Evolutionary conservation across 2,329 filamentous ascomycete genomes (phyloP).

Genomic region (Tetracladium maxilliforme): DNA sequence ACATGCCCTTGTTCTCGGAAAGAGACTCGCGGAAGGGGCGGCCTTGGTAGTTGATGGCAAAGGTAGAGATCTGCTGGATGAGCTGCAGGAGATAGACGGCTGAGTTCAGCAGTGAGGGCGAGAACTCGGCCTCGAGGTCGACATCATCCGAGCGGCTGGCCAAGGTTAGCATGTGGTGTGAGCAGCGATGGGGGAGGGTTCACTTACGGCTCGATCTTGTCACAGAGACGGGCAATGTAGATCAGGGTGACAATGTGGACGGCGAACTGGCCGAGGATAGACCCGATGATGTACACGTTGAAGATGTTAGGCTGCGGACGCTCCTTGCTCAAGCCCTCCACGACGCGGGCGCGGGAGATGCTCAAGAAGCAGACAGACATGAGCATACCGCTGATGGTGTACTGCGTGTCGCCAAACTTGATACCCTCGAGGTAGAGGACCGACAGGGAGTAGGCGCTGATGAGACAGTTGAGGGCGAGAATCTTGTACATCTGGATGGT

Average conservation of each 20-base stretch:
- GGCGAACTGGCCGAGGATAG: conserved; percentile 91
- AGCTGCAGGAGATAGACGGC: conserved; percentile 94
- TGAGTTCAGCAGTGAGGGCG: conserved; percentile 86
- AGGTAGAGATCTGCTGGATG: conserved; percentile 97
- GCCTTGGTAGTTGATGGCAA: conserved; percentile 98
- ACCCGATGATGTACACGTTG: conserved; percentile 97
- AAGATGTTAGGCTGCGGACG: conserved; percentile 97
- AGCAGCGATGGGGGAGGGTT: background rate
- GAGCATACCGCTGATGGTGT: conserved; percentile 97
- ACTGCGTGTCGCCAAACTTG: conserved; percentile 97
- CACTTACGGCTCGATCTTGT: conserved; percentile 69
- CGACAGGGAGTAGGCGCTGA: conserved; percentile 92
- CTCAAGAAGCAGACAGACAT: conserved; percentile 99
- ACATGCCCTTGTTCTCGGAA: conserved; percentile 94
- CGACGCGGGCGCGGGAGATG: conserved; percentile 87
- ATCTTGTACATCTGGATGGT: conserved; percentile 99
- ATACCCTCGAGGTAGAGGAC: conserved; percentile 96
- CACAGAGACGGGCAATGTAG: conserved; percentile 83
- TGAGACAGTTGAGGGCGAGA: conserved; percentile 90
- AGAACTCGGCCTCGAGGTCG: conserved; percentile 89
- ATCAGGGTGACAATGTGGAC: conserved; percentile 89
- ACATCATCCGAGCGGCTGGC: conserved; percentile 42
- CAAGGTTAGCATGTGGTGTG: conserved; percentile 9
- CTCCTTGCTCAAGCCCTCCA: conserved; percentile 91
- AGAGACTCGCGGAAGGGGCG: conserved; percentile 94